These are phyloP conservation scores for Barnettozyma sucrosica DNA, from an alignment of 805 yeast species.

Conservation along the genomic window DNA sequence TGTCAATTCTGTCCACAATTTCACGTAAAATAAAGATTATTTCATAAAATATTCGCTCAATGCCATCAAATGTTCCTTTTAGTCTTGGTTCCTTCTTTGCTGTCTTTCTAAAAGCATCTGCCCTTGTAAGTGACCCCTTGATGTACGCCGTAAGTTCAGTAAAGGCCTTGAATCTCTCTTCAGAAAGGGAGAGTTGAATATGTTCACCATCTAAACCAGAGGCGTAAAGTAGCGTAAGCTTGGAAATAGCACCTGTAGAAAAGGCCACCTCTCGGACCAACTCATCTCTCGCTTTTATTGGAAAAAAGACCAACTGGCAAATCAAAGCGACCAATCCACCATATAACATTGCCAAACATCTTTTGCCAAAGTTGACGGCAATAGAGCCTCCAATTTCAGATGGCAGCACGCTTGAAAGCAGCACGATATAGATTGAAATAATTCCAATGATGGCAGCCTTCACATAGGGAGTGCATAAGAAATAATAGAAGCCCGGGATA, in stretches of 20 bases:
- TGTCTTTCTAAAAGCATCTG: conserved; percentile 34
- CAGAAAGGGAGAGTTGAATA: conserved; percentile 24
- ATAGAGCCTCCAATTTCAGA: conserved; percentile 35
- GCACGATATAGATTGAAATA: conserved; percentile 41
- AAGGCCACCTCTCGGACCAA: conserved; percentile 36
- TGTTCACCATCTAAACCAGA: conserved; percentile 34
- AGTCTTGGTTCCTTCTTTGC: conserved; percentile 44
- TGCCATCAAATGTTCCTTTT: conserved; percentile 39
- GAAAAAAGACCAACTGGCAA: conserved; percentile 41
- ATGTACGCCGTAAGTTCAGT: conserved; percentile 32
- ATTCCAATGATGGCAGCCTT: conserved; percentile 47
- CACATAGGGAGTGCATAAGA: conserved; percentile 41
- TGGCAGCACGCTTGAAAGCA: conserved; percentile 40
- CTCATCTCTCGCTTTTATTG: conserved; percentile 42
- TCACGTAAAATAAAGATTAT: conserved; percentile 41
- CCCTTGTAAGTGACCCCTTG: conserved; percentile 34
- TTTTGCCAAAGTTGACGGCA: conserved; percentile 39
- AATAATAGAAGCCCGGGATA: conserved; percentile 39
- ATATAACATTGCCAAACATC: conserved; percentile 44
- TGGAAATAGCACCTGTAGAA: conserved; percentile 35
- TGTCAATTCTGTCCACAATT: conserved; percentile 42
- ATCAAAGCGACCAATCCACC: conserved; percentile 44
- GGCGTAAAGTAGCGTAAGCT: conserved; percentile 34
- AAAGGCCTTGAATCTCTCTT: conserved; percentile 29
- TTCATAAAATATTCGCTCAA: conserved; percentile 36